Percentiles rank a stretch among this genome's conserved stretches.
phyloP scores from a whole-genome alignment of 1,139 yeast species.

The Saccharomyces hybrid region DNA sequence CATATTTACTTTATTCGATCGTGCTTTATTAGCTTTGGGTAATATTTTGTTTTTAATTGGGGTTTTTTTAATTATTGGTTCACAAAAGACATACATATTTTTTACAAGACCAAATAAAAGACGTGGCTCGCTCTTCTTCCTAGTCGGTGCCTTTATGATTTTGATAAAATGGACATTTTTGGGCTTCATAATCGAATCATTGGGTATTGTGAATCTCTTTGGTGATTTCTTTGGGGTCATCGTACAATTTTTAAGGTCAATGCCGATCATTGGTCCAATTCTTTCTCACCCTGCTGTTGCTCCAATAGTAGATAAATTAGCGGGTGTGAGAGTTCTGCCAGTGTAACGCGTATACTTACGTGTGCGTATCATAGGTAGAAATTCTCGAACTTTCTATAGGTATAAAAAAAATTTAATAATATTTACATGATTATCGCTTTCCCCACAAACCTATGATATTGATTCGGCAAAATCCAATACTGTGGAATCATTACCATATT shows the following conservation, averaged over 20 bases:
- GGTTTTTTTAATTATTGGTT: slow-evolving; percentile 76
- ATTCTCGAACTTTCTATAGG: background rate
- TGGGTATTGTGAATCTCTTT: slow-evolving; percentile 83
- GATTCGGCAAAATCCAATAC: slow-evolving; percentile 40
- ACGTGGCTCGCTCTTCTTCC: slow-evolving; percentile 78
- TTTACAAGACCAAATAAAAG: slow-evolving; percentile 83
- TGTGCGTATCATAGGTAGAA: background rate
- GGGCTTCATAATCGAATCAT: slow-evolving; percentile 77
- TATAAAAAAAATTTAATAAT: background rate
- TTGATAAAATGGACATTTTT: slow-evolving; percentile 69
- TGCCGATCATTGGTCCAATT: slow-evolving; percentile 83
- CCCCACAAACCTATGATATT: slow-evolving; percentile 20
- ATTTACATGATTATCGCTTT: background rate
- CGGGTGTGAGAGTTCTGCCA: slow-evolving; percentile 60
- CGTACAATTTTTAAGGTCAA: slow-evolving; percentile 77
- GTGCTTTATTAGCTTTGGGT: slow-evolving; percentile 84
- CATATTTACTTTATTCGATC: slow-evolving; percentile 76
- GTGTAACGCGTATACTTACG: slow-evolving; percentile 33
- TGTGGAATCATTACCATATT: slow-evolving; percentile 68
- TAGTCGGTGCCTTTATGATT: slow-evolving; percentile 66
- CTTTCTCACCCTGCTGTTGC: slow-evolving; percentile 81
- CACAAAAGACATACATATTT: slow-evolving; percentile 72
- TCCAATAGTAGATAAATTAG: slow-evolving; percentile 60
- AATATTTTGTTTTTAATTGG: slow-evolving; percentile 77
- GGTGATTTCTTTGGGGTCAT: slow-evolving; percentile 91